Evolutionary conservation across 345 rosid genomes (phyloP).

Genomic region (Hibiscus tridactylites): DNA sequence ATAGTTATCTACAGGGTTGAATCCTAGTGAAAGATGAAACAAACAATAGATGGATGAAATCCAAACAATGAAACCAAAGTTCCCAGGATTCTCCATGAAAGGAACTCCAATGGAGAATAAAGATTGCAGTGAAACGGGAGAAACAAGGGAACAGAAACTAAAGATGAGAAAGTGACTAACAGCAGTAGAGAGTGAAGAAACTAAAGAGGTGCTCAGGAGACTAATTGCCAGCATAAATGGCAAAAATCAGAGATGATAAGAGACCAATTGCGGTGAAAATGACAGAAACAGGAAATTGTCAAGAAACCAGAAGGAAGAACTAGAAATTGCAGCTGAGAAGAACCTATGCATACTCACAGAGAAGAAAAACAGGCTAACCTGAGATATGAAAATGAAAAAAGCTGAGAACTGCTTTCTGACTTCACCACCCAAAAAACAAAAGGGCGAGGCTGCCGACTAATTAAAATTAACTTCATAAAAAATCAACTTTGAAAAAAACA

Average conservation of each 20-base stretch:
- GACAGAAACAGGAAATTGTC: neutral
- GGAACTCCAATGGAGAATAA: neutral
- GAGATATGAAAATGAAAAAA: neutral
- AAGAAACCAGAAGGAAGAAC: neutral
- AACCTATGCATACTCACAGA: neutral
- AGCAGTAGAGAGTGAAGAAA: neutral
- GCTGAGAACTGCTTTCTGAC: neutral
- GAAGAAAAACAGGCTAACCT: neutral
- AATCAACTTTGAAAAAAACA: neutral
- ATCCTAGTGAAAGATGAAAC: neutral
- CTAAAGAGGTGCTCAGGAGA: neutral
- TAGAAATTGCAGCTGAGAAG: neutral
- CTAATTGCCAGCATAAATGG: too few relatives aligned
- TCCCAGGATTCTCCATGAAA: neutral
- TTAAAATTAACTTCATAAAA: neutral
- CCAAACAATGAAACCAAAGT: slow-evolving; percentile 4
- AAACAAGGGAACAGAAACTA: neutral
- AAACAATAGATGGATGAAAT: neutral
- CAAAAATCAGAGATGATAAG: neutral
- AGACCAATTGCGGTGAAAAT: neutral
- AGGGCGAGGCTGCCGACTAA: neutral
- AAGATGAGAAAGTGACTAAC: too few relatives aligned
- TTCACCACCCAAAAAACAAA: neutral
- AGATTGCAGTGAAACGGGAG: neutral
- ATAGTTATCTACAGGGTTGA: neutral